Evolutionary conservation across 140 eudicot genomes (phyloP), one percentile per base, ranked within the genome.

Genomic region (Stevia rebaudiana): DNA sequence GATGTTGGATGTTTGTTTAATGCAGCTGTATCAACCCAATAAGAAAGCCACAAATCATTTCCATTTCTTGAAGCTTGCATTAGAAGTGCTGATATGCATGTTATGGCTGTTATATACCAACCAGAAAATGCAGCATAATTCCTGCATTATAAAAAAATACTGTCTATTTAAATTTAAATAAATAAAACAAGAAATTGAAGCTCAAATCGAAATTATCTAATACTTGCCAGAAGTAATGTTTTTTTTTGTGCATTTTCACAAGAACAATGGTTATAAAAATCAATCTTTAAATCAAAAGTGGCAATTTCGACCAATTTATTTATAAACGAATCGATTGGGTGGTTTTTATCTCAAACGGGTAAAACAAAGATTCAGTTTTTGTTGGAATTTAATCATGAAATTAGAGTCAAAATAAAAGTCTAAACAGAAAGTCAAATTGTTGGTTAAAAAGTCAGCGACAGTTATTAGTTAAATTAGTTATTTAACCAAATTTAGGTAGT

Each of bases 51-150:
- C 70, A 91, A 72, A 85, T 91, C 98, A 84, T 84, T 91, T 44
- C 98, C 98, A 77, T 84, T 91, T 47, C 96, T 81, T 43, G 98
- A 82, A 47, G 89, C 91, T 91, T 91, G 98, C 98, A 91, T 91
- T 62, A 91, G 48, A 67, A 87, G 47, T 62, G 98, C 98, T 59
- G 98, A 84, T 64, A 91, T 62, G 60, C 89, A 88, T 78, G 89
- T 82, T 53, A 83, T 48, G 43, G 67, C 48, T 41, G 96, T 54
- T 33, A 91, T 73, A 64, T 68, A 77, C 95, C 98, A 82, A 76
- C 98, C 98, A 70, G 81, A 67, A 69, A 91, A 91, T 43, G 80
- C 85, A 74, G 96, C 98, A 82, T 91, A 91, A 9, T 75, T 76
- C 83, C 98, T 91, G 84, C 67, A 62, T 49, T 39, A 65, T 61